Evolutionary conservation across 371 early-diverging fungal species (phyloP).

Genomic region (Caulochytrium protostelioides): DNA sequence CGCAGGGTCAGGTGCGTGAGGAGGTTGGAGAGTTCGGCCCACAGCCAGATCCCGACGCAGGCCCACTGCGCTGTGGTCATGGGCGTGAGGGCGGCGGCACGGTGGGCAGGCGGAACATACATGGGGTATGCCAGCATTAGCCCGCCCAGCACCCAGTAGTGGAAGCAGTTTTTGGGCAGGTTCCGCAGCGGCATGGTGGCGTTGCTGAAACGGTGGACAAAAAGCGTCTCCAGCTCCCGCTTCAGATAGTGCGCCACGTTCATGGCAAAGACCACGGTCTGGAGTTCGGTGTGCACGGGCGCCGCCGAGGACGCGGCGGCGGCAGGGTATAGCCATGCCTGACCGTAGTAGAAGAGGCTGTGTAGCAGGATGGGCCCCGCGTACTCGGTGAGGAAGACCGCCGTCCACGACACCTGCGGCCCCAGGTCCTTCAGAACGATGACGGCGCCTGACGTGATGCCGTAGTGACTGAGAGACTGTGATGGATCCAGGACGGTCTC

Average conservation of each 20-base stretch:
- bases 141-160: conserved; percentile 84
- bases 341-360: conserved; percentile 60
- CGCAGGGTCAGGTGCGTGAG: conserved; percentile 66
- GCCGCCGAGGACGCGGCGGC: conserved; percentile 17
- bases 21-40: conserved; percentile 60
- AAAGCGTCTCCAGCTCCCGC: conserved; percentile 78
- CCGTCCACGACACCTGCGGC: conserved; percentile 82
- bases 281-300: conserved; percentile 4
- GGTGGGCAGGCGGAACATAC: conserved; percentile 26
- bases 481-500: too few relatives aligned
- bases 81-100: conserved; percentile 33
- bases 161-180: conserved; percentile 82
- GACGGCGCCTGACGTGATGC: too few relatives aligned
- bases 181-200: conserved; percentile 85
- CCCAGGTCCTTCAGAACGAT: conserved; percentile 35
- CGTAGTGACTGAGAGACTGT: too few relatives aligned
- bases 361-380: conserved; percentile 75
- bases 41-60: conserved; percentile 37
- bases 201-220: conserved; percentile 71
- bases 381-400: conserved; percentile 86
- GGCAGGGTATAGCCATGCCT: conserved; percentile 36
- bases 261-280: conserved; percentile 25
- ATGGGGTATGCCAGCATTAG: conserved; percentile 62
- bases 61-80: too few relatives aligned
- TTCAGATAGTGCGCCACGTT: conserved; percentile 72